Percentiles rank a stretch among this genome's conserved stretches.
Evolutionary conservation across 2,329 filamentous ascomycete species (phyloP).

Genomic region (Sarocladium strictum): DNA sequence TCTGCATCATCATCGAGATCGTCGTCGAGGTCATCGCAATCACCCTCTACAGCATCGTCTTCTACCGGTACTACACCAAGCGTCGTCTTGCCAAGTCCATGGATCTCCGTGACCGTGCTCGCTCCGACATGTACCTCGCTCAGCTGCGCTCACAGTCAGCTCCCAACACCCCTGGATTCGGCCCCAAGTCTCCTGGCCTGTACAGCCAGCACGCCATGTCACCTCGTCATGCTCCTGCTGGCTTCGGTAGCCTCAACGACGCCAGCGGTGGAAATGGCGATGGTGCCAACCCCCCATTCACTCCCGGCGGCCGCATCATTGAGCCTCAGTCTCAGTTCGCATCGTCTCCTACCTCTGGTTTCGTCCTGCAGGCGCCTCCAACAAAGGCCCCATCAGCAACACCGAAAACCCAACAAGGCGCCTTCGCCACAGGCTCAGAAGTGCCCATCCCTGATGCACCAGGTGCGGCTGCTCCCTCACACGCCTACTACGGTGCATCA

Average conservation of each 20-base stretch:
- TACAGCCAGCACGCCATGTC: conserved; percentile 45
- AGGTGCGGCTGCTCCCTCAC: conserved; percentile 37
- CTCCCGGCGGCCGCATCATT: conserved; percentile 48
- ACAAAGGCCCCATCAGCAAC: conserved; percentile 71
- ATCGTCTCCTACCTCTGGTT: conserved; percentile 47
- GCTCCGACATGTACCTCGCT: conserved; percentile 90
- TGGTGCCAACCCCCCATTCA: conserved; percentile 33
- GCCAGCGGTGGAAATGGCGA: conserved; percentile 14
- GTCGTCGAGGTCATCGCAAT: conserved; percentile 90
- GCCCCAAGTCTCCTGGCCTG: conserved; percentile 52
- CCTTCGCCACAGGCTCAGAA: conserved; percentile 43
- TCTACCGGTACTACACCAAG: conserved; percentile 98
- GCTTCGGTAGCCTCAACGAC: conserved; percentile 44
- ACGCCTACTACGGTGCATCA: neutral
- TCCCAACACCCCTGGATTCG: conserved; percentile 89
- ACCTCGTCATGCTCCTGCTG: conserved; percentile 53
- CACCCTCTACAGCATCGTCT: conserved; percentile 85
- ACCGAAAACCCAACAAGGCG: conserved; percentile 58
- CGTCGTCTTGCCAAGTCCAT: conserved; percentile 93
- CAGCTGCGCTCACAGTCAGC: conserved; percentile 80
- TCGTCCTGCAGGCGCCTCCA: conserved; percentile 83
- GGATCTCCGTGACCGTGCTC: conserved; percentile 89
- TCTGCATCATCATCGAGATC: conserved; percentile 96
- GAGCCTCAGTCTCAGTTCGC: conserved; percentile 60
- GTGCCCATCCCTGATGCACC: conserved; percentile 25